Base-by-base conservation (phyloP, 192 early-diverging fungal genomes). In the Linderina pennispora region DNA sequence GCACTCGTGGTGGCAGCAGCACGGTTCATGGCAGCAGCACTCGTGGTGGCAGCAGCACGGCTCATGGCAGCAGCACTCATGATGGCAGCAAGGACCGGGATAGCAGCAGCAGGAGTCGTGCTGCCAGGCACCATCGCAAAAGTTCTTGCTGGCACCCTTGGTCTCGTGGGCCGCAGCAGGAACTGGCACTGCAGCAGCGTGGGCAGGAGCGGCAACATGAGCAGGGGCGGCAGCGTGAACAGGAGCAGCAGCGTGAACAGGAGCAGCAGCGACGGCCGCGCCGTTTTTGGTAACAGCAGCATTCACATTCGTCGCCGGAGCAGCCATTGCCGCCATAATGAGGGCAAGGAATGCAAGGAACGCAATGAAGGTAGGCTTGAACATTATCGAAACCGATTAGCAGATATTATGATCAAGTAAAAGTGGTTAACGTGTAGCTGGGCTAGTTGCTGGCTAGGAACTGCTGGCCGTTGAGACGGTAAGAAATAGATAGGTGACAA, bases 321-420 rank as follows among this genome's bases (percentile, higher is more conserved):
- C 65, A 3, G 57, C 65, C 65, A 56, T 68, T 4, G 42, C 65
- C 65, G 61, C 56, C 65, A 68, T 68, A 49, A 49, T 53, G 53
- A 60, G 55, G 2, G 58, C 58, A 48, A 61, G 31, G 35, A 68
- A 23, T 20, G 65, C 65, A 18, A 60, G 45, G 17, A 68, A 43
- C 14, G 65, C 65, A 47, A 68, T 21, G 50, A 60, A 56, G 15
- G 49, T 31, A 15, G 65, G 40, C 36, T 51, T 68, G 36, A 68
- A 22, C 65, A 68, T 65, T 31, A 19, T 39, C 23, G 35, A n/a
- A 23, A 19, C 2, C 11, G 13, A 20, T 44, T 33, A 44, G 19
- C 16, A 33, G 31, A 25, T 42, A 2, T 42, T 26, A 49, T n/a
- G 8, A 3, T 36, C 20, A 32, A 23, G 39, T 42, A 9, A 42